These are phyloP conservation scores for Colletotrichum ledebouriae DNA, from an alignment of 2,329 filamentous ascomycete genomes.

Conservation along the genomic window DNA sequence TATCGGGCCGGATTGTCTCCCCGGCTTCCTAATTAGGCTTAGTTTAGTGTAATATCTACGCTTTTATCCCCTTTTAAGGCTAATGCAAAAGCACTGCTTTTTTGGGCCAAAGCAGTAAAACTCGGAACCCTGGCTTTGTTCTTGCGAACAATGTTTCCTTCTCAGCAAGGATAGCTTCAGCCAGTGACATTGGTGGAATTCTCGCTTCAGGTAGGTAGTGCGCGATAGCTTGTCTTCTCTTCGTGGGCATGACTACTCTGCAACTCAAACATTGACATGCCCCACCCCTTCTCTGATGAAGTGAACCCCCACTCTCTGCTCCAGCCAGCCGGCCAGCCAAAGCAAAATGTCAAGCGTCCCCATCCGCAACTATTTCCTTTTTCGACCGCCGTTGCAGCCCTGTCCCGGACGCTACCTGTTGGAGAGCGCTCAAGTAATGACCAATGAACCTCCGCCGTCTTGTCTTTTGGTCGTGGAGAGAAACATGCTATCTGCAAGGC, in stretches of 20 bases:
- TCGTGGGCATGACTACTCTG: not conserved
- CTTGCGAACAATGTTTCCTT: no score
- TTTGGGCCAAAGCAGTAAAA: no score
- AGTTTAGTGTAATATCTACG: no score
- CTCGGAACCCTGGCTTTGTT: no score
- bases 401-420: slow-evolving; percentile 26
- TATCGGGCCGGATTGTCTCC: no score
- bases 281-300: not conserved
- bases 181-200: no score
- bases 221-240: not conserved
- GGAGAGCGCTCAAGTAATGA: slow-evolving; percentile 7
- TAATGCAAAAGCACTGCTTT: no score
- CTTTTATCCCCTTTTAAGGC: no score
- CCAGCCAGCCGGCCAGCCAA: not conserved
- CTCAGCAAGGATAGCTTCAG: no score
- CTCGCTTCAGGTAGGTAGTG: no score
- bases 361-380: slow-evolving; percentile 40
- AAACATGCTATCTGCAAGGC: slow-evolving; percentile 20
- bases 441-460: slow-evolving; percentile 35
- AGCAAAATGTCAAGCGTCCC: not conserved
- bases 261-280: slow-evolving; percentile 4
- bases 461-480: slow-evolving; percentile 6
- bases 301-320: not conserved
- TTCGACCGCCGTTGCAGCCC: slow-evolving; percentile 32
- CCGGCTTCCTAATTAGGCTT: no score